Conservation (phyloP, 129 eudicot genomes). For the Artemisia annua region DNA sequence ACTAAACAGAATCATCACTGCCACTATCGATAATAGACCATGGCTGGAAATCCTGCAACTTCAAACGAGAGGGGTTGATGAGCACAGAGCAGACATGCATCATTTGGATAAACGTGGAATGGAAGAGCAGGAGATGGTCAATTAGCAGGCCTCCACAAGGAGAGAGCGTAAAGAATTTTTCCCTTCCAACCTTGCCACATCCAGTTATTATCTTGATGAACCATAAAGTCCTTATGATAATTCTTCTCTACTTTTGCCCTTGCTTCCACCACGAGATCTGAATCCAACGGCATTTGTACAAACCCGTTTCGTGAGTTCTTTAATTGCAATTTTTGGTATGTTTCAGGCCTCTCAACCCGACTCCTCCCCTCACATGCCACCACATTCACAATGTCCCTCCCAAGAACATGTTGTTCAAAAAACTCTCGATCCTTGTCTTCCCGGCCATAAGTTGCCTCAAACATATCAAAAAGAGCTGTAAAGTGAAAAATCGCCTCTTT, state of each 20-base stretch:
- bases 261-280: slow-evolving; percentile 30
- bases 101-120: no score
- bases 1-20: no score
- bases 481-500: slow-evolving; percentile 48
- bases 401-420: slow-evolving; percentile 46
- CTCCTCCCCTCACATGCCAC: slow-evolving; percentile 58
- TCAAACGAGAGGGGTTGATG: no score
- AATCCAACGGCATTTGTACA: slow-evolving; percentile 30
- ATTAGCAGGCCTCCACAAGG: slow-evolving; percentile 43
- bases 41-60: no score
- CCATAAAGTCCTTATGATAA: slow-evolving; percentile 52
- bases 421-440: slow-evolving; percentile 38
- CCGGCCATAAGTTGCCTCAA: slow-evolving; percentile 31
- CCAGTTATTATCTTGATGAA: slow-evolving; percentile 51
- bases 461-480: slow-evolving; percentile 45
- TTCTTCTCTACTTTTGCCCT: slow-evolving; percentile 11
- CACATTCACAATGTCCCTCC: slow-evolving; percentile 55
- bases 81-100: no score
- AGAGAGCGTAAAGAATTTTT: slow-evolving; percentile 41
- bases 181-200: slow-evolving; percentile 65
- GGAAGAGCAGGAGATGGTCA: background rate
- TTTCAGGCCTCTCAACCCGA: slow-evolving; percentile 64
- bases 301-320: slow-evolving; percentile 47
- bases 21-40: no score
- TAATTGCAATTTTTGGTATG: slow-evolving; percentile 48